Percentiles rank a stretch among this genome's conserved stretches.
These are phyloP conservation scores for Colletotrichum musicola DNA, from an alignment of 2,329 filamentous ascomycete genomes.

Conservation along the genomic window DNA sequence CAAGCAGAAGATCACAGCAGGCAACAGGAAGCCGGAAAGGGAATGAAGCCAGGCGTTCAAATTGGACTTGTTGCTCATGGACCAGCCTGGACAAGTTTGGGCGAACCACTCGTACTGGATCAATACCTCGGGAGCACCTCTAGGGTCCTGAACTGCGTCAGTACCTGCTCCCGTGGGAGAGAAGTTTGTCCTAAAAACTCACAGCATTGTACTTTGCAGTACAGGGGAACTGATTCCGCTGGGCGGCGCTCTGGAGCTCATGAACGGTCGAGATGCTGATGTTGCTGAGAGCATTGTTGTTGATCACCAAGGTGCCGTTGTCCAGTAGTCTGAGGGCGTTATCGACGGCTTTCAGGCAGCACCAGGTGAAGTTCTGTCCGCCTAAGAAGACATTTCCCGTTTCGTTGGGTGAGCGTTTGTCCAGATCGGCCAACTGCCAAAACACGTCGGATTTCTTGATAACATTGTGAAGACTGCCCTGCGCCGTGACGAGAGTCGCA, in stretches of 20 bases:
- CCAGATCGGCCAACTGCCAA: slow-evolving; percentile 32
- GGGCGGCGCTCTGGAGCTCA: slow-evolving; percentile 26
- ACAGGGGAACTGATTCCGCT: slow-evolving; percentile 43
- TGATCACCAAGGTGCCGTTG: slow-evolving; percentile 35
- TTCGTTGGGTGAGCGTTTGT: slow-evolving; percentile 4
- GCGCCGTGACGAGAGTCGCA: background rate
- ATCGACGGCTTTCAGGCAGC: slow-evolving; percentile 44
- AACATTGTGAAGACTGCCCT: background rate
- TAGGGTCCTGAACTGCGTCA: background rate
- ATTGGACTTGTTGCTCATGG: slow-evolving; percentile 39
- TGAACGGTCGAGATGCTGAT: background rate
- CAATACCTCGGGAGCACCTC: slow-evolving; percentile 41
- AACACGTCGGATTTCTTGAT: slow-evolving; percentile 31
- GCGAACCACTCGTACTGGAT: slow-evolving; percentile 41
- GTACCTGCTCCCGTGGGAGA: background rate
- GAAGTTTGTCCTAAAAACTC: background rate
- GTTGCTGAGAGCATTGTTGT: slow-evolving; percentile 16
- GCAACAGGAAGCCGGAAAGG: slow-evolving; percentile 45
- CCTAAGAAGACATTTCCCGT: slow-evolving; percentile 28
- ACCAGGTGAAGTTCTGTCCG: slow-evolving; percentile 44
- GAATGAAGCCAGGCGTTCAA: slow-evolving; percentile 45
- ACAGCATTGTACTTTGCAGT: slow-evolving; percentile 40
- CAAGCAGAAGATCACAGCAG: slow-evolving; percentile 46
- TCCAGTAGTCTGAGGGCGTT: slow-evolving; percentile 37
- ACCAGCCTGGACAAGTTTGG: slow-evolving; percentile 44